Conservation (phyloP, 768 basidiomycete species). For the Naematelia encephala region DNA sequence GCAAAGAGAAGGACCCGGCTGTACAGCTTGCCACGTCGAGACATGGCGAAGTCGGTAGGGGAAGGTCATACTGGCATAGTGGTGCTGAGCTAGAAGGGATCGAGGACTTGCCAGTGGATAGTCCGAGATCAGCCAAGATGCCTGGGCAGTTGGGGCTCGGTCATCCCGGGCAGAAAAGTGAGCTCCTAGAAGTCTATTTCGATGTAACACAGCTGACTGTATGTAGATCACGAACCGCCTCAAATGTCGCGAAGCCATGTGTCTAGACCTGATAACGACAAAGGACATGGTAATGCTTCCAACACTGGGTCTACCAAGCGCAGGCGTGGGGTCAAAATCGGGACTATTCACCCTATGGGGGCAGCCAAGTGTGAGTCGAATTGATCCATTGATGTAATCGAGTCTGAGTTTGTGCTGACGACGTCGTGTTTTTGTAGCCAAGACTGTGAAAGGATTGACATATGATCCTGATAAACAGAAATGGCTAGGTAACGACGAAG, state of each 20-base stretch:
- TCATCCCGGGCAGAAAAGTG: constrained; percentile 1
- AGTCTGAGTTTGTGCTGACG: neutral
- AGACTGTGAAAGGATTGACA: neutral
- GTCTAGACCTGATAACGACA: neutral
- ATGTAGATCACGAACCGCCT: constrained; percentile 41
- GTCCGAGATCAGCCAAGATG: constrained; percentile 60
- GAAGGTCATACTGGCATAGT: constrained; percentile 14
- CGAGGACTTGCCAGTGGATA: constrained; percentile 84
- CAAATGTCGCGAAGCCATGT: neutral
- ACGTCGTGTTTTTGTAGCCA: neutral
- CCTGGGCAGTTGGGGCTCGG: neutral
- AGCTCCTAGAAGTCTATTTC: neutral
- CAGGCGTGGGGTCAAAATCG: neutral
- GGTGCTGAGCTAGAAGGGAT: constrained; percentile 85
- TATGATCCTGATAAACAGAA: neutral
- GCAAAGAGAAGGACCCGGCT: constrained; percentile 9
- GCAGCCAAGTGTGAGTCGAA: neutral
- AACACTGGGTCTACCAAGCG: neutral
- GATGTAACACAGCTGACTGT: neutral
- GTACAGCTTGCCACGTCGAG: neutral
- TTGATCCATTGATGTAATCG: neutral
- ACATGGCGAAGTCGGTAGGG: neutral
- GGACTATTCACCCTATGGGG: neutral
- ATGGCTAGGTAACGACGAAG: neutral
- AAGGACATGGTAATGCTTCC: neutral